phyloP scores from a whole-genome alignment of 2,329 filamentous ascomycete species.

The Ascocoryne sarcoides region DNA sequence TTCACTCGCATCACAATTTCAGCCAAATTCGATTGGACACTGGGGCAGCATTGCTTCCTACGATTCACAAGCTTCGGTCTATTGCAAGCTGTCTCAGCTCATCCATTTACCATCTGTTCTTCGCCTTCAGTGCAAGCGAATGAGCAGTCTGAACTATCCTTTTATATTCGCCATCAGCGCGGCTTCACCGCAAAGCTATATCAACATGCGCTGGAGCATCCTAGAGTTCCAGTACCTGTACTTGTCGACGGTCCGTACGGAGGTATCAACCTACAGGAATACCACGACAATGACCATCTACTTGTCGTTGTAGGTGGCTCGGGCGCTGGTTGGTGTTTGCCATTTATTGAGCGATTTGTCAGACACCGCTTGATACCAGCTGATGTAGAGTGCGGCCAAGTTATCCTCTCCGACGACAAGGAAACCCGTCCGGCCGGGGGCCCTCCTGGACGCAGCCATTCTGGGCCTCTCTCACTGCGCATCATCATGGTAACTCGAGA shows the following conservation, averaged over 20 bases:
- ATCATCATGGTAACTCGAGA: conserved; percentile 32
- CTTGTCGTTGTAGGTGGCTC: conserved; percentile 48
- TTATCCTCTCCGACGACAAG: neutral
- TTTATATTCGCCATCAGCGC: conserved; percentile 2
- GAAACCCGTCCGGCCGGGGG: neutral
- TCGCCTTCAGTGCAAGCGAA: neutral
- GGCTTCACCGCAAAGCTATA: conserved; percentile 12
- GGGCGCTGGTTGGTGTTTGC: conserved; percentile 44
- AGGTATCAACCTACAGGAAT: conserved; percentile 35
- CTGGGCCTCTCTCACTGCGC: conserved; percentile 16
- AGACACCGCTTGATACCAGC: neutral
- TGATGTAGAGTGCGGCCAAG: neutral
- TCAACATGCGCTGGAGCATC: conserved; percentile 31
- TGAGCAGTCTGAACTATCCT: conserved; percentile 1
- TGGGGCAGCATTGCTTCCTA: conserved; percentile 5
- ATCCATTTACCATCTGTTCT: conserved; percentile 7
- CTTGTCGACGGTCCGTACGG: conserved; percentile 52
- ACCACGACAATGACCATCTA: conserved; percentile 33
- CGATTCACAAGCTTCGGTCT: conserved; percentile 3
- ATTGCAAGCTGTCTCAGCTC: neutral
- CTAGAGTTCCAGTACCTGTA: conserved; percentile 34
- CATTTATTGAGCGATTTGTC: conserved; percentile 29
- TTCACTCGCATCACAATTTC: conserved; percentile 2
- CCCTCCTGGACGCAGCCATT: too few relatives aligned
- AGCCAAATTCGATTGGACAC: conserved; percentile 5